Evolutionary conservation across 192 early-diverging fungal species (phyloP).

Genomic region (Backusella tarrabulga): DNA sequence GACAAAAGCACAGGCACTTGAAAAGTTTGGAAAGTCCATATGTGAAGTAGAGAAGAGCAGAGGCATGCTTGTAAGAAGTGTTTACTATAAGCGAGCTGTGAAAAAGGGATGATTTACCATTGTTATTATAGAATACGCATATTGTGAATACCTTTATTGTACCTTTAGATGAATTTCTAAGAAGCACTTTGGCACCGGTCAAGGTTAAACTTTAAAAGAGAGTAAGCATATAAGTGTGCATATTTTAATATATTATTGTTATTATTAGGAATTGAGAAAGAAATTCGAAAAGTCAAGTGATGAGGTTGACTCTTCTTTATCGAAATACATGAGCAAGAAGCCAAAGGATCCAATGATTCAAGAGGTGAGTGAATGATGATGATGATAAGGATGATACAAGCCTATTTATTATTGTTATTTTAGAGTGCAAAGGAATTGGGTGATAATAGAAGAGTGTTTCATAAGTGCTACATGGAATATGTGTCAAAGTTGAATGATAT

Average conservation of each 20-base stretch:
- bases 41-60: conserved; percentile 55
- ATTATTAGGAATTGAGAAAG: conserved; percentile 52
- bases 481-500: conserved; percentile 71
- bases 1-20: conserved; percentile 45
- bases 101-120: not conserved
- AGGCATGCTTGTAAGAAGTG: conserved; percentile 46
- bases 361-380: conserved; percentile 41
- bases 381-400: not conserved
- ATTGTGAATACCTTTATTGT: conserved; percentile 67
- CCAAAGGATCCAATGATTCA: conserved; percentile 57
- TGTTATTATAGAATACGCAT: conserved; percentile 53
- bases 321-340: conserved; percentile 59
- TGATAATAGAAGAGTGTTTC: conserved; percentile 59
- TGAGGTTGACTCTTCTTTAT: conserved; percentile 56
- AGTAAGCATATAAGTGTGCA: not conserved
- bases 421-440: conserved; percentile 59
- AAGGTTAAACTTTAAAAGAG: conserved; percentile 41
- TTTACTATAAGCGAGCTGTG: not conserved
- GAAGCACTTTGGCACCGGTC: conserved; percentile 48
- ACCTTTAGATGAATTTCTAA: conserved; percentile 64
- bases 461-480: conserved; percentile 61
- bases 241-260: not conserved
- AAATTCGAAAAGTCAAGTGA: conserved; percentile 62
- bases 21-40: conserved; percentile 52
- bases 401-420: not conserved